Percentiles rank a stretch among this genome's conserved stretches.
These are phyloP conservation scores for Monilinia fructicola DNA, from an alignment of 2,329 filamentous ascomycete genomes.

Conservation along the genomic window DNA sequence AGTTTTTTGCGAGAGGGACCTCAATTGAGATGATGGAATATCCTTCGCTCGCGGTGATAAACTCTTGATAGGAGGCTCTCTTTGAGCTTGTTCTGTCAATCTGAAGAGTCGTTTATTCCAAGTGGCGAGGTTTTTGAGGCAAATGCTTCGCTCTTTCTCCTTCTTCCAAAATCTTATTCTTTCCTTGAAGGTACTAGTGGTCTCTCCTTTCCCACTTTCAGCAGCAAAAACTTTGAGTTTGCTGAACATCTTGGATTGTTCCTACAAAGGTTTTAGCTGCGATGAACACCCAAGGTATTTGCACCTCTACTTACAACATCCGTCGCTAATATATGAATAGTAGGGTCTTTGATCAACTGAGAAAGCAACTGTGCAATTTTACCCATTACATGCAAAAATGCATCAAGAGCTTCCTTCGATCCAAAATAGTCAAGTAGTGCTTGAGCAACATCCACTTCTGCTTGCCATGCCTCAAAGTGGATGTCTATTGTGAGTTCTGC, in stretches of 20 bases:
- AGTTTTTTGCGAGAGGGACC: constrained; percentile 10
- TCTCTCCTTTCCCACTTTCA: background rate
- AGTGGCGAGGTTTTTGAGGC: constrained; percentile 3
- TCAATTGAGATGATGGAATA: background rate
- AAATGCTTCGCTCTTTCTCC: background rate
- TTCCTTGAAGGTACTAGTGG: constrained; percentile 1
- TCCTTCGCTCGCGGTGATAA: background rate
- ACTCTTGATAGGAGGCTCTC: background rate
- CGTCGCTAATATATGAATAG: background rate
- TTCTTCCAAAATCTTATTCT: constrained; percentile 18
- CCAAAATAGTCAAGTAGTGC: constrained; percentile 8
- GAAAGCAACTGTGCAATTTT: constrained; percentile 14
- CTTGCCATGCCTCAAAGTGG: constrained; percentile 7
- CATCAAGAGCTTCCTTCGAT: background rate
- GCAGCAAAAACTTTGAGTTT: background rate
- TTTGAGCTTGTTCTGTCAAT: constrained; percentile 9
- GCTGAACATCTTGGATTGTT: background rate
- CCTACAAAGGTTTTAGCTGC: background rate
- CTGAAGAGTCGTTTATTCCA: constrained; percentile 14
- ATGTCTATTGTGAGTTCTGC: constrained; percentile 8
- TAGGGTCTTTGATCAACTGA: constrained; percentile 11
- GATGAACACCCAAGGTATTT: background rate
- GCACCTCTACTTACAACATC: background rate
- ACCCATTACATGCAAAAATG: constrained; percentile 14
- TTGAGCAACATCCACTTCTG: constrained; percentile 7